Evolutionary conservation across 805 yeast genomes (phyloP), one percentile per base, ranked within the genome.

Genomic region (Sungouiella thailandica): DNA sequence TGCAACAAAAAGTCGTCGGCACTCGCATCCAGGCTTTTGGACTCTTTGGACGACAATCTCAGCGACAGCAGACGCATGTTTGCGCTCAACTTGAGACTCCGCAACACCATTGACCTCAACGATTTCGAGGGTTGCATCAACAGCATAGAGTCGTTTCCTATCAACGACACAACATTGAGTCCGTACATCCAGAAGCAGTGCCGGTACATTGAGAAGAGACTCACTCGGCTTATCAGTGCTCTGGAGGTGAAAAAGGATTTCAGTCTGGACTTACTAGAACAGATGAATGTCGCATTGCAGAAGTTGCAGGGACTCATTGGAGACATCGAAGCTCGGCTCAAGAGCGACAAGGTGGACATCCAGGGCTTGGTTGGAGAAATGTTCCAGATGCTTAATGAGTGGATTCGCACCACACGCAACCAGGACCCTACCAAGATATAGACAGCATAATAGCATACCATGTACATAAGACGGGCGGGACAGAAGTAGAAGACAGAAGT

Each of bases 121-220:
- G 39, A 60, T n/a, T 54, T 40, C 28, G 40, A 36, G 2, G 41
- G 35, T 4, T 49, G 60, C 26, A 29, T 36, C 5, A 17, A 38
- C 18, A 32, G 37, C 2, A 43, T 65, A 2, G 52, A 54, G 4
- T 35, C 41, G 4, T 66, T 65, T 39, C 62, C 66, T 2, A 41
- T 66, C 11, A 47, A 61, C 31, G 54, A 49, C 4, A 44, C 51
- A 13, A 42, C 46, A 1, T 43, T 65, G 8, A 58, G 57, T 29
- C 68, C 66, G 7, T 65, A 60, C 39, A 43, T 65, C 13, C 43
- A 49, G 36, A 47, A 52, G 23, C 68, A 64, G 25, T 57, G 61
- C 31, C 46, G 50, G 26, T 54, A 34, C 28, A 47, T 65, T 10
- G 67, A 60, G 32, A 51, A 49, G 27, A 31, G 32, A 15, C 37